Base-by-base conservation (phyloP, 306 rosid genomes). In the Cucumis hystrix region DNA sequence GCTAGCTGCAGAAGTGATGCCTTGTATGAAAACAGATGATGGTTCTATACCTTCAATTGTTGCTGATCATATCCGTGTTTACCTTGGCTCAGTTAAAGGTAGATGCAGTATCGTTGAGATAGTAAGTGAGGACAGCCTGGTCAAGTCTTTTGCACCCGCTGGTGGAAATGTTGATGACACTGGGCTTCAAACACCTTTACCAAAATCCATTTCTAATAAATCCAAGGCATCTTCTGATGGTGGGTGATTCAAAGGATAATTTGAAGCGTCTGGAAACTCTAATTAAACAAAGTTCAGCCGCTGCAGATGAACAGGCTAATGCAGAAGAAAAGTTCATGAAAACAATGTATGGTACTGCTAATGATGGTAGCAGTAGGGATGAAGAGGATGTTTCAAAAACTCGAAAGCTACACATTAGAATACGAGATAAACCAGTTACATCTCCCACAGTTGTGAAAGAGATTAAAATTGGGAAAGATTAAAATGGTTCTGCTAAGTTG, bases 321-420 rank as follows among this genome's bases (percentile, higher is more conserved):
- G 97, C 98, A 5, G 99, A 83, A 87, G 97, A 92, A 86, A 98
- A 96, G 86, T 96, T 96, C 81, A 96, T 92, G 87, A 96, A 89
- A 84, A 83, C 98, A 6, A 84, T 96, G 96, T 92, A 90, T 76
- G 98, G 93, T 80, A 74, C 88, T 82, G 69, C 99, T 79, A 84
- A 64, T 79, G 97, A 82, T 79, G 99, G 87, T 77, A 96, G 99
- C 89, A 96, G 99, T 75, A 92, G 98, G 57, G 98, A 96, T 76
- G 99, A 96, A 84, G 99, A 96, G 81, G 96, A 91, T 78, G 88
- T 74, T 75, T 85, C 98, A 73, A 96, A 89, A 91, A 76, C 86
- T 72, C 91, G 87, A 80, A 96, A 88, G 78, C 79, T 96, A 77
- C 98, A 51, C 66, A 86, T 96, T 77, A 88, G 97, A 85, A 96